A percentile compares a stretch with the other conserved stretches of the same genome.
Evolutionary conservation across 768 basidiomycete species (phyloP).

Genomic region (Termitomyces sp.): DNA sequence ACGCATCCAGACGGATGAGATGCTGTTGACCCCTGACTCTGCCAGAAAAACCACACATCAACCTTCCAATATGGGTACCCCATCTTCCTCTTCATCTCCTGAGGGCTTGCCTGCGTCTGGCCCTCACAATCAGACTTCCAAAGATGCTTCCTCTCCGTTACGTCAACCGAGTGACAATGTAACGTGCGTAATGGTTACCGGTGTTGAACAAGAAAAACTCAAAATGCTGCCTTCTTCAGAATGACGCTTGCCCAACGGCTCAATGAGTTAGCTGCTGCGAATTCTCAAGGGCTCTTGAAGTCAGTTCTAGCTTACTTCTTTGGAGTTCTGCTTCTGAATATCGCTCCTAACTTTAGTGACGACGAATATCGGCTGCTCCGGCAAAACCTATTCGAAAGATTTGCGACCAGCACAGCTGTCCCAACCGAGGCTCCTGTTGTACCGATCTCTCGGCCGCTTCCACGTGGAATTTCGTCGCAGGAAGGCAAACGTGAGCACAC

Average conservation of each 20-base stretch:
- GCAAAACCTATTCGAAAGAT: conserved; percentile 81
- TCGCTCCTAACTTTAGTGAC: conserved; percentile 46
- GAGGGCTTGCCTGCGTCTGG: conserved; percentile 16
- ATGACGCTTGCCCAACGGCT: conserved; percentile 76
- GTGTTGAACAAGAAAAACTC: neutral
- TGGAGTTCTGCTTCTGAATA: neutral
- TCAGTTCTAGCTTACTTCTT: conserved; percentile 28
- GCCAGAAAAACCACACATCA: conserved; percentile 11
- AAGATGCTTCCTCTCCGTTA: conserved; percentile 21
- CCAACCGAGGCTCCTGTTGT: conserved; percentile 65
- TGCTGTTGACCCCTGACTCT: conserved; percentile 21
- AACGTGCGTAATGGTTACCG: conserved; percentile 42
- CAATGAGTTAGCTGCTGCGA: conserved; percentile 76
- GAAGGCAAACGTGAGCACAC: conserved; percentile 31
- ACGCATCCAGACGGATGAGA: conserved; percentile 19
- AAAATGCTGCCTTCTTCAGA: conserved; percentile 31
- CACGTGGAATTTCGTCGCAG: conserved; percentile 24
- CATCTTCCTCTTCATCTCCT: conserved; percentile 16
- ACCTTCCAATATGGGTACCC: conserved; percentile 6
- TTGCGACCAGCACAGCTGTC: conserved; percentile 53
- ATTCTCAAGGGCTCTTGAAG: conserved; percentile 78
- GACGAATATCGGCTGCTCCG: conserved; percentile 83
- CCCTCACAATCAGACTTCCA: conserved; percentile 20
- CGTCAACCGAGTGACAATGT: conserved; percentile 44
- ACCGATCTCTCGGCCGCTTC: conserved; percentile 40